phyloP scores from a whole-genome alignment of 2,329 filamentous ascomycete species.

The Exophiala sp. region DNA sequence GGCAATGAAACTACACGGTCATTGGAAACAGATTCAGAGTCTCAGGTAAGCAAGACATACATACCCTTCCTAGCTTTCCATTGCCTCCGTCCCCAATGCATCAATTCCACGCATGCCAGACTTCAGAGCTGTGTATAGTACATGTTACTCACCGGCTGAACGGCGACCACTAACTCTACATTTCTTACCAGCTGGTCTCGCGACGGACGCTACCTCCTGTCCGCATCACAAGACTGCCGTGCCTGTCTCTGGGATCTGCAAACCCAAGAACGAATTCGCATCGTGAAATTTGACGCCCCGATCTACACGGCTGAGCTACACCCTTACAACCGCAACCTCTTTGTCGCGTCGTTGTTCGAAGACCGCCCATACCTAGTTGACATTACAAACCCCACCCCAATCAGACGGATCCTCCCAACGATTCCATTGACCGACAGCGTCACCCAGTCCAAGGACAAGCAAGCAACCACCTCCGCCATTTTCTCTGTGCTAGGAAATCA shows the following conservation, averaged over 20 bases:
- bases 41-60: conserved; percentile 49
- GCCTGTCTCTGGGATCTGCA: conserved; percentile 91
- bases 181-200: conserved; percentile 66
- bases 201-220: conserved; percentile 84
- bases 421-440: conserved; percentile 67
- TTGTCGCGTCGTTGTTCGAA: conserved; percentile 89
- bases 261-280: conserved; percentile 65
- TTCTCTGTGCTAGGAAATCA: conserved; percentile 82
- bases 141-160: no score
- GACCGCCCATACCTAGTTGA: conserved; percentile 87
- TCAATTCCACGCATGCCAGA: no score
- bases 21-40: conserved; percentile 89
- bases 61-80: no score
- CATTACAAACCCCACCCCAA: conserved; percentile 60
- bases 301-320: conserved; percentile 96
- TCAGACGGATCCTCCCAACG: conserved; percentile 73
- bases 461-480: conserved; percentile 86
- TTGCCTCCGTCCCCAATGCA: no score
- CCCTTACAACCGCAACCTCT: conserved; percentile 76
- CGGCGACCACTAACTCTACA: neutral
- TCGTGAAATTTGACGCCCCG: conserved; percentile 83
- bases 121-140: no score
- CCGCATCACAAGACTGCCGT: conserved; percentile 93
- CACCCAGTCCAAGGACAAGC: conserved; percentile 72
- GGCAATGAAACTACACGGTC: conserved; percentile 85